A percentile compares a stretch with the other conserved stretches of the same genome.
Conservation (phyloP, 805 yeast species). For the Sporopachydermia lactativora region DNA sequence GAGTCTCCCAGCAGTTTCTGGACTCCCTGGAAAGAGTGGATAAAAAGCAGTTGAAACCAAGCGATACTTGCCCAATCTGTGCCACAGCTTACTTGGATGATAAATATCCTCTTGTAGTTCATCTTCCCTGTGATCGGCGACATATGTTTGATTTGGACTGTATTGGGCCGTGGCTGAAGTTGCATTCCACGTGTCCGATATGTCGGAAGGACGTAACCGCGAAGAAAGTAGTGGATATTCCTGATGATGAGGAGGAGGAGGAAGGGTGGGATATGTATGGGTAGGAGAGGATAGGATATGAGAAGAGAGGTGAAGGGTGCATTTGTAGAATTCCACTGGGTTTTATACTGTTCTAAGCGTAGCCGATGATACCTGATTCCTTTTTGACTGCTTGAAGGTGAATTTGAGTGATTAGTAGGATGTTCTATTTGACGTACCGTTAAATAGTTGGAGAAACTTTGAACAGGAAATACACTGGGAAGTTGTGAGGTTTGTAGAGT, state of each 20-base stretch:
- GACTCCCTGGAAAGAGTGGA: slow-evolving; percentile 68
- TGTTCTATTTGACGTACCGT: too few relatives aligned
- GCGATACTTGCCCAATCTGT: slow-evolving; percentile 76
- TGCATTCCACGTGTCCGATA: slow-evolving; percentile 51
- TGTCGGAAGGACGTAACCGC: slow-evolving; percentile 62
- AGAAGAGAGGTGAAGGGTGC: not conserved
- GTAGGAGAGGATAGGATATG: slow-evolving; percentile 13
- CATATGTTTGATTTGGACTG: slow-evolving; percentile 86
- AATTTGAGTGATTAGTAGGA: too few relatives aligned
- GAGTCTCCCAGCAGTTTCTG: slow-evolving; percentile 55
- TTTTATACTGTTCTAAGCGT: too few relatives aligned
- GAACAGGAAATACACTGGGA: too few relatives aligned
- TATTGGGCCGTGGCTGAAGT: slow-evolving; percentile 75
- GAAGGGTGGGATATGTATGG: slow-evolving; percentile 78
- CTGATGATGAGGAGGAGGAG: slow-evolving; percentile 39
- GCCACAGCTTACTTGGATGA: slow-evolving; percentile 60
- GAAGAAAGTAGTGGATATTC: slow-evolving; percentile 22
- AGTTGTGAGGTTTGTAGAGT: too few relatives aligned
- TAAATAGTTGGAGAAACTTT: too few relatives aligned
- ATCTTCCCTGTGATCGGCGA: slow-evolving; percentile 47
- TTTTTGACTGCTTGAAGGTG: too few relatives aligned
- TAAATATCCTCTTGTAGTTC: slow-evolving; percentile 65
- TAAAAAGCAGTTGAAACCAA: slow-evolving; percentile 24
- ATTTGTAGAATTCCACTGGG: not conserved
- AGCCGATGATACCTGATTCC: too few relatives aligned